These are phyloP conservation scores for Biscutella laevigata DNA, from an alignment of 441 rosid species.

Conservation along the genomic window DNA sequence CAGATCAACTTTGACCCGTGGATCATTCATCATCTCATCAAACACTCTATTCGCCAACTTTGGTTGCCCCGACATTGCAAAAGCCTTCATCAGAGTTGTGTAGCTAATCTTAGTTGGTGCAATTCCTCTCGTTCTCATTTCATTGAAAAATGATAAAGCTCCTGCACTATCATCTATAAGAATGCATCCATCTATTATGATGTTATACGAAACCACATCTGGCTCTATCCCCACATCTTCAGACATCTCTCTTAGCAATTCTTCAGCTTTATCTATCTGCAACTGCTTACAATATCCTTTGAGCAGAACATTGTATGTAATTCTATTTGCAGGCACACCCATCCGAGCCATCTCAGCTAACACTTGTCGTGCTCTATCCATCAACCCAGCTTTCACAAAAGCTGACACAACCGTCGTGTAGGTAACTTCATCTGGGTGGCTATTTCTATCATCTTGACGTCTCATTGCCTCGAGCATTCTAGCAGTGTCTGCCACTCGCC, in stretches of 20 bases:
- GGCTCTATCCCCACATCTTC: slow-evolving; percentile 51
- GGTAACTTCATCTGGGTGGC: slow-evolving; percentile 82
- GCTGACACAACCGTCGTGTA: slow-evolving; percentile 91
- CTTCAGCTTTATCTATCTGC: slow-evolving; percentile 63
- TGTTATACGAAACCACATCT: slow-evolving; percentile 85
- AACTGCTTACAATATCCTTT: slow-evolving; percentile 82
- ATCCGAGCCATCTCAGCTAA: slow-evolving; percentile 74
- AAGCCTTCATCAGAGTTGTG: slow-evolving; percentile 95
- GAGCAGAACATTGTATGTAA: slow-evolving; percentile 80
- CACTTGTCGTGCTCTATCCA: slow-evolving; percentile 78
- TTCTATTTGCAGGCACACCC: slow-evolving; percentile 70
- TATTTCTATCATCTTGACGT: slow-evolving; percentile 46
- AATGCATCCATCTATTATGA: slow-evolving; percentile 79
- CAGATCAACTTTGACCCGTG: slow-evolving; percentile 71
- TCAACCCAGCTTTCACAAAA: slow-evolving; percentile 61
- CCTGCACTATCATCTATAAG: slow-evolving; percentile 73
- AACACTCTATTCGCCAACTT: slow-evolving; percentile 82
- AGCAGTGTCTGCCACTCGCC: slow-evolving; percentile 61
- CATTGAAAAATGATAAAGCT: slow-evolving; percentile 69
- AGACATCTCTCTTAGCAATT: slow-evolving; percentile 63
- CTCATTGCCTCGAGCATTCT: slow-evolving; percentile 88
- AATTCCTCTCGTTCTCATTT: slow-evolving; percentile 75
- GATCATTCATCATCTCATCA: slow-evolving; percentile 77
- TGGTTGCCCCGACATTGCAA: slow-evolving; percentile 74
- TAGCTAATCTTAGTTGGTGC: slow-evolving; percentile 88